Evolutionary conservation across 2,329 filamentous ascomycete genomes (phyloP).

Genomic region (Trichoderma asperellum): DNA sequence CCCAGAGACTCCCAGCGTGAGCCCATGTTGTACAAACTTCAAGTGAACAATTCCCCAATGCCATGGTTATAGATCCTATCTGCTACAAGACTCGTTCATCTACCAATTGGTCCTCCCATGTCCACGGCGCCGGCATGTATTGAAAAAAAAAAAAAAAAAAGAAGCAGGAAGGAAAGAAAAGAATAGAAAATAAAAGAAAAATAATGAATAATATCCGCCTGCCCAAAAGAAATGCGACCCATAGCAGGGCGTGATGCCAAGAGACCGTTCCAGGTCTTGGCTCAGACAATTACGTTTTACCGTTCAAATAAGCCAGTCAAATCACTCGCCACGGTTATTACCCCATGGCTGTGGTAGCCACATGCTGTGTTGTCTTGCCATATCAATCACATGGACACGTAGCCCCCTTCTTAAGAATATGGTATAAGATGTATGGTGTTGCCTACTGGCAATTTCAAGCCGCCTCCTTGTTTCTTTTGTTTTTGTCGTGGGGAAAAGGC

Average conservation of each 20-base stretch:
- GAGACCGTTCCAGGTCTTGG: conserved; percentile 38
- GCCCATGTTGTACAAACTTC: conserved; percentile 3
- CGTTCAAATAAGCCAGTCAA: conserved; percentile 33
- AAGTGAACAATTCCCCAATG: conserved; percentile 7
- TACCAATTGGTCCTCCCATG: conserved; percentile 9
- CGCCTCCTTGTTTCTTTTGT: neutral
- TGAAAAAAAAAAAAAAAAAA: neutral
- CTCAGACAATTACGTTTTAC: conserved; percentile 38
- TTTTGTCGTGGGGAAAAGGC: neutral
- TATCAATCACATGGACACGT: conserved; percentile 23
- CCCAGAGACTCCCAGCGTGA: conserved; percentile 3
- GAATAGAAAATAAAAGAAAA: neutral
- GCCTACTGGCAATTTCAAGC: neutral
- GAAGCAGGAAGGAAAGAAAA: neutral
- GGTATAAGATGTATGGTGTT: conserved; percentile 24
- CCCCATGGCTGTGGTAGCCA: conserved; percentile 37
- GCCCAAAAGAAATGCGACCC: conserved; percentile 15
- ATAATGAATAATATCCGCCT: conserved; percentile 1
- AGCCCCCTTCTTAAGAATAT: neutral
- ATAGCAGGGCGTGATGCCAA: conserved; percentile 30
- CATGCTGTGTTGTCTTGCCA: conserved; percentile 27
- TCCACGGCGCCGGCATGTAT: conserved; percentile 8
- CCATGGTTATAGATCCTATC: neutral
- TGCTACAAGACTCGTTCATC: conserved; percentile 10
- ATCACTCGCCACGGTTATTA: conserved; percentile 39